These are phyloP conservation scores for Angomonas deanei DNA, from an alignment of 208 protist genomes.

Conservation along the genomic window DNA sequence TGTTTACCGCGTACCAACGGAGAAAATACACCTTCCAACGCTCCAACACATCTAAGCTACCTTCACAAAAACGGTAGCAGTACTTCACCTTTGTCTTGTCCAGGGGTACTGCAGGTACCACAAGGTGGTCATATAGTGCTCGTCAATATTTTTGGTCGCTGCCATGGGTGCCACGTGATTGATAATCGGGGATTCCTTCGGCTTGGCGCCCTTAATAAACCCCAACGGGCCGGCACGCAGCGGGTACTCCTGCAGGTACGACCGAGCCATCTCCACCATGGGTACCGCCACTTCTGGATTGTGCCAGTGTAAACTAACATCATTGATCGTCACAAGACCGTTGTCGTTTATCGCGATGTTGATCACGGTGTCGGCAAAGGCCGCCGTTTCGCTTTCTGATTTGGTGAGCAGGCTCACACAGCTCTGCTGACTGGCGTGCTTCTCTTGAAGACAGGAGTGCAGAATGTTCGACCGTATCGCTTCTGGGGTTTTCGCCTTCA, in stretches of 20 bases:
- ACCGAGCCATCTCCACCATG: background rate
- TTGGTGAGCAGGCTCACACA: background rate
- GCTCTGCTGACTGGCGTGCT: background rate
- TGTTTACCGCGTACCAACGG: constrained; percentile 3
- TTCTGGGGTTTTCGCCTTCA: background rate
- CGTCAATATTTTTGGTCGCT: background rate
- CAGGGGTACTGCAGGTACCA: constrained; percentile 3
- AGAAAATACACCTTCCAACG: background rate
- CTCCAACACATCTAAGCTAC: background rate
- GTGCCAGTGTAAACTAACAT: background rate
- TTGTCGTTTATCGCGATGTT: background rate
- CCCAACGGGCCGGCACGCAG: background rate
- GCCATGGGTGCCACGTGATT: background rate
- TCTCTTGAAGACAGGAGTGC: background rate
- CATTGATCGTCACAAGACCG: background rate
- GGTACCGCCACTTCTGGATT: background rate
- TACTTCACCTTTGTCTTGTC: background rate
- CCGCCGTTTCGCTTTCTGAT: background rate
- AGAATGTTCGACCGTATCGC: background rate
- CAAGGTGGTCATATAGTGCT: background rate
- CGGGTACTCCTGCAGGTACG: background rate
- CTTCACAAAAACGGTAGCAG: background rate
- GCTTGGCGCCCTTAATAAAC: background rate
- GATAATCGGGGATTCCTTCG: background rate
- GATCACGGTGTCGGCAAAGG: background rate